Evolutionary conservation across 1,139 yeast species (phyloP).

Genomic region (Pneumocystis murina): DNA sequence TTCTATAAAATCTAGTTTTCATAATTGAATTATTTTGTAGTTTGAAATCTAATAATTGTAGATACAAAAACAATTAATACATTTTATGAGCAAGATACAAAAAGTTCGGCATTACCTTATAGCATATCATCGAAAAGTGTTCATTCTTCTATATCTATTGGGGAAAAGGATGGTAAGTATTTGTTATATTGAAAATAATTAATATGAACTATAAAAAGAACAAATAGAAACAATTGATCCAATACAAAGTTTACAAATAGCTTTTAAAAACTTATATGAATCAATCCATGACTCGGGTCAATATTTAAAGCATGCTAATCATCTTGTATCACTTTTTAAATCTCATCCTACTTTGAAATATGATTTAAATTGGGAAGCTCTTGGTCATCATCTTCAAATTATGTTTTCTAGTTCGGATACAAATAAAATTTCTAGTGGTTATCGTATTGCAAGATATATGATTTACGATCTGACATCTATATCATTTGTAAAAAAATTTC

Average conservation of each 20-base stretch:
- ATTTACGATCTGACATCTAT: conserved; percentile 42
- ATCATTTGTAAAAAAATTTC: conserved; percentile 29
- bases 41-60: not conserved
- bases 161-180: not conserved
- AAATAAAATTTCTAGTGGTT: conserved; percentile 63
- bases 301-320: conserved; percentile 47
- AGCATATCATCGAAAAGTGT: no score
- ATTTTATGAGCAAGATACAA: not conserved
- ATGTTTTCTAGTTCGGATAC: not conserved
- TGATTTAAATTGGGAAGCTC: conserved; percentile 49
- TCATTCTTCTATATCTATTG: not conserved
- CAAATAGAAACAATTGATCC: not conserved
- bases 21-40: not conserved
- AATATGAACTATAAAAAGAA: not conserved
- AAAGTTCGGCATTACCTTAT: not conserved
- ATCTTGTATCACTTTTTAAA: conserved; percentile 41
- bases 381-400: conserved; percentile 18
- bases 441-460: conserved; percentile 53
- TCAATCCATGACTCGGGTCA: conserved; percentile 33
- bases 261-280: conserved; percentile 34
- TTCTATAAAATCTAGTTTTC: not conserved
- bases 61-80: not conserved
- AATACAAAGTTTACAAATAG: conserved; percentile 23
- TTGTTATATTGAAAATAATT: not conserved
- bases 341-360: conserved; percentile 47